These are phyloP conservation scores for Eucalyptus shirleyi DNA, from an alignment of 345 rosid species.

Conservation along the genomic window DNA sequence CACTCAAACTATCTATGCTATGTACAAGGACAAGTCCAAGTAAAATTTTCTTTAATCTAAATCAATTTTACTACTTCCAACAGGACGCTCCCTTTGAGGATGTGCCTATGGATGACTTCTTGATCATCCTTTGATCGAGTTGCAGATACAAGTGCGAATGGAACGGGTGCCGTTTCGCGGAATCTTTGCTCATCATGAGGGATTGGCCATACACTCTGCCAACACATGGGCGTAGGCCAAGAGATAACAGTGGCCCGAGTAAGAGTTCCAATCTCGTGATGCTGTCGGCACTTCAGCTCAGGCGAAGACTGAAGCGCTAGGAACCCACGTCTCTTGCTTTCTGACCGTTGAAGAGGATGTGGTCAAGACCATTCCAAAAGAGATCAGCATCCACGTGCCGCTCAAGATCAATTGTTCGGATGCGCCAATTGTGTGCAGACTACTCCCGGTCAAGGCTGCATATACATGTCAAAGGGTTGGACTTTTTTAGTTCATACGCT, in stretches of 20 bases:
- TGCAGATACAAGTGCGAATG: background rate
- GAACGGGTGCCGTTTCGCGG: background rate
- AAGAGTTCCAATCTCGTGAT: background rate
- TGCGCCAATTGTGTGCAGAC: background rate
- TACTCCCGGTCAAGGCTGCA: background rate
- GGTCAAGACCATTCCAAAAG: background rate
- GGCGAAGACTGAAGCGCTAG: background rate
- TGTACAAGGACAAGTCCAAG: too few species aligned
- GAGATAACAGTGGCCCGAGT: background rate
- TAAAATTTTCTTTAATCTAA: too few species aligned
- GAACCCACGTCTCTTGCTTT: background rate
- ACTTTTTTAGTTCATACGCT: background rate
- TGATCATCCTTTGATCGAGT: background rate
- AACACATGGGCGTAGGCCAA: background rate
- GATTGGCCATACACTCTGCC: background rate
- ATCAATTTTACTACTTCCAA: background rate
- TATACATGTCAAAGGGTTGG: background rate
- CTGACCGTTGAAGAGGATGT: background rate
- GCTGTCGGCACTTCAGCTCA: background rate
- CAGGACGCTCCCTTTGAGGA: background rate
- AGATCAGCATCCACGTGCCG: background rate
- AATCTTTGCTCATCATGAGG: background rate
- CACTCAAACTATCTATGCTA: too few species aligned
- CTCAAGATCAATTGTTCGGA: background rate
- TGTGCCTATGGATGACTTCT: background rate